Conservation (phyloP, 768 basidiomycete genomes). For the Suillus cothurnatus region DNA sequence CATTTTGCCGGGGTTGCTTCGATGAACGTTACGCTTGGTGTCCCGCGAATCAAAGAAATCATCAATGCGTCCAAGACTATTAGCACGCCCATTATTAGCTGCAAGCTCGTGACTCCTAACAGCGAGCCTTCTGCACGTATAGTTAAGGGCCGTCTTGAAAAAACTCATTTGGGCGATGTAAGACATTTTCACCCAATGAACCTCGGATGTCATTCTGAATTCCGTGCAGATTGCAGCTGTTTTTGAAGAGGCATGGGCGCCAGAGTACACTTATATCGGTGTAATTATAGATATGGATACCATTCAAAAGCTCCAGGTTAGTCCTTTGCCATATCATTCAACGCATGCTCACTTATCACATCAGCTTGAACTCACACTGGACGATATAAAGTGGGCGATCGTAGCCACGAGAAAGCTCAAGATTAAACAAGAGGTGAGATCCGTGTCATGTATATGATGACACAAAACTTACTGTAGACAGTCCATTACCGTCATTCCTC, state of each 20-base stretch:
- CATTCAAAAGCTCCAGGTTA: slow-evolving; percentile 84
- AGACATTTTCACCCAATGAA: slow-evolving; percentile 22
- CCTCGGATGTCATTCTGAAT: not conserved
- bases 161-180: slow-evolving; percentile 93
- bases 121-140: slow-evolving; percentile 96
- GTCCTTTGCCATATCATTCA: not conserved
- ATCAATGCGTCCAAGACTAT: slow-evolving; percentile 99
- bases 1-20: slow-evolving; percentile 99
- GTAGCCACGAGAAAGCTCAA: slow-evolving; percentile 87
- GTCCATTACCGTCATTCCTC: slow-evolving; percentile 77
- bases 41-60: slow-evolving; percentile 99
- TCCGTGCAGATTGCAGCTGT: slow-evolving; percentile 77
- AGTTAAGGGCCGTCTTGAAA: slow-evolving; percentile 95
- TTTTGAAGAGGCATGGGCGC: slow-evolving; percentile 95
- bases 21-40: slow-evolving; percentile 99
- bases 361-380: slow-evolving; percentile 89
- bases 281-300: slow-evolving; percentile 90
- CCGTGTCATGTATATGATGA: not conserved
- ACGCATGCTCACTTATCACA: not conserved
- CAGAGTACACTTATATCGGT: slow-evolving; percentile 89
- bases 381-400: slow-evolving; percentile 93
- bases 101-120: slow-evolving; percentile 81
- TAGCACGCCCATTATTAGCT: slow-evolving; percentile 98
- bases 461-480: slow-evolving; percentile 25
- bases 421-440: slow-evolving; percentile 77